A percentile compares a stretch with the other conserved stretches of the same genome.
phyloP scores from a whole-genome alignment of 2,329 filamentous ascomycete species.

The Beauveria caledonica region DNA sequence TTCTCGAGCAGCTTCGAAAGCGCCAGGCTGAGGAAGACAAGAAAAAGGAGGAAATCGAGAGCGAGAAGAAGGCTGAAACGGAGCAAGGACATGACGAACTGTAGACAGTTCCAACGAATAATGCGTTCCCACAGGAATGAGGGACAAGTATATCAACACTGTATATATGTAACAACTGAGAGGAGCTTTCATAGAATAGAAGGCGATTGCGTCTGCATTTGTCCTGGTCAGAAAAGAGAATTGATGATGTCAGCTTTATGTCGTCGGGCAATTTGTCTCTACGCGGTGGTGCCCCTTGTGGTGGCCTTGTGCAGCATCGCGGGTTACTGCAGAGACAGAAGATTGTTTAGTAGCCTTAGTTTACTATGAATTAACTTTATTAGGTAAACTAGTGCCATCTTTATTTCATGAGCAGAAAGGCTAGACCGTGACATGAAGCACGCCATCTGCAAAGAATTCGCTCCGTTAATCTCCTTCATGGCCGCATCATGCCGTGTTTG shows the following conservation, averaged over 20 bases:
- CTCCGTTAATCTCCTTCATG: neutral
- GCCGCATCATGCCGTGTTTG: constrained; percentile 1
- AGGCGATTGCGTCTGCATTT: neutral
- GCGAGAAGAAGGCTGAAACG: constrained; percentile 14
- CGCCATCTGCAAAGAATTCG: neutral
- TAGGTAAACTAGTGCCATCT: too few species aligned
- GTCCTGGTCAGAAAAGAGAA: neutral
- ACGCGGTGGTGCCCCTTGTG: neutral
- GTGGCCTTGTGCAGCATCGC: neutral
- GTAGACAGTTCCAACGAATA: neutral
- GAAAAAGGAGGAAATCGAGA: constrained; percentile 15
- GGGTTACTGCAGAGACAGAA: neutral
- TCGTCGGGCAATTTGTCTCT: neutral
- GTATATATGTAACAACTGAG: constrained; percentile 12
- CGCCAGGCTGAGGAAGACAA: constrained; percentile 23
- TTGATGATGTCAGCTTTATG: neutral
- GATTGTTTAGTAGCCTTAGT: too few species aligned
- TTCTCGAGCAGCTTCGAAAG: constrained; percentile 29
- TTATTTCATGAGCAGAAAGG: too few species aligned
- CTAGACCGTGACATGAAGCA: neutral
- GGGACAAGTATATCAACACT: neutral
- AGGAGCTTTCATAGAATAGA: neutral
- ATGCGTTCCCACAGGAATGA: neutral
- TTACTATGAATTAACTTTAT: too few species aligned
- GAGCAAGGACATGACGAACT: constrained; percentile 9